Conservation (phyloP, 768 basidiomycete genomes). For the Mycena belliarum region DNA sequence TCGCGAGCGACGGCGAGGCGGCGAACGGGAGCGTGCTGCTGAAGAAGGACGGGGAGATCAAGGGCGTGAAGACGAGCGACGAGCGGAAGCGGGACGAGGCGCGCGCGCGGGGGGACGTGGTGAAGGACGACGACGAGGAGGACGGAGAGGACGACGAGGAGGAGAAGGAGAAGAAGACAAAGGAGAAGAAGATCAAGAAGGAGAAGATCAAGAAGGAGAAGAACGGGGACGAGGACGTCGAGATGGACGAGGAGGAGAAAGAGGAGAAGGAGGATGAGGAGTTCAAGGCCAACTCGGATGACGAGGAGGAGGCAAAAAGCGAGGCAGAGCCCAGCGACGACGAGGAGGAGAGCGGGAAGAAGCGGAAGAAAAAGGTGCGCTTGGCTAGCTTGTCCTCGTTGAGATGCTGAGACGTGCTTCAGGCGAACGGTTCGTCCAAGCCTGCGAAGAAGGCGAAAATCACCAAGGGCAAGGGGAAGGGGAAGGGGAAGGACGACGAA, state of each 20-base stretch:
- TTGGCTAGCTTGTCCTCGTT: not conserved
- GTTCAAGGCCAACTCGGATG: conserved; percentile 43
- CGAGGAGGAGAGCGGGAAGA: conserved; percentile 55
- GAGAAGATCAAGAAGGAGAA: conserved; percentile 43
- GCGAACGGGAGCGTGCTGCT: conserved; percentile 88
- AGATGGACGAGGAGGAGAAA: conserved; percentile 54
- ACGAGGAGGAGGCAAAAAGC: conserved; percentile 42
- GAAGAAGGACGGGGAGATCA: conserved; percentile 66
- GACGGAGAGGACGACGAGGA: conserved; percentile 37
- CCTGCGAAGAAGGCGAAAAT: conserved; percentile 49
- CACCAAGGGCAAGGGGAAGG: conserved; percentile 60
- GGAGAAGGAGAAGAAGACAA: conserved; percentile 40
- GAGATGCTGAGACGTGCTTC: not conserved
- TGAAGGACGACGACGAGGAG: conserved; percentile 41
- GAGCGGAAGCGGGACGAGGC: conserved; percentile 33
- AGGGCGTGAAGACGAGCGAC: conserved; percentile 44
- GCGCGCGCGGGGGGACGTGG: conserved; percentile 25
- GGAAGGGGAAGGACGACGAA: conserved; percentile 52
- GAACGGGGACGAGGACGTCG: conserved; percentile 53
- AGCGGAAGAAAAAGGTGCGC: conserved; percentile 69
- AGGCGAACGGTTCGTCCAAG: conserved; percentile 42
- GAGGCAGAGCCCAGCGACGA: conserved; percentile 55
- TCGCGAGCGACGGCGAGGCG: conserved; percentile 90
- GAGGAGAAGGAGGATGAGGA: conserved; percentile 51
- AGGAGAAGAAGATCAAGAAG: conserved; percentile 48